Evolutionary conservation across 2,329 filamentous ascomycete genomes (phyloP).

Genomic region (Claviceps pazoutovae): DNA sequence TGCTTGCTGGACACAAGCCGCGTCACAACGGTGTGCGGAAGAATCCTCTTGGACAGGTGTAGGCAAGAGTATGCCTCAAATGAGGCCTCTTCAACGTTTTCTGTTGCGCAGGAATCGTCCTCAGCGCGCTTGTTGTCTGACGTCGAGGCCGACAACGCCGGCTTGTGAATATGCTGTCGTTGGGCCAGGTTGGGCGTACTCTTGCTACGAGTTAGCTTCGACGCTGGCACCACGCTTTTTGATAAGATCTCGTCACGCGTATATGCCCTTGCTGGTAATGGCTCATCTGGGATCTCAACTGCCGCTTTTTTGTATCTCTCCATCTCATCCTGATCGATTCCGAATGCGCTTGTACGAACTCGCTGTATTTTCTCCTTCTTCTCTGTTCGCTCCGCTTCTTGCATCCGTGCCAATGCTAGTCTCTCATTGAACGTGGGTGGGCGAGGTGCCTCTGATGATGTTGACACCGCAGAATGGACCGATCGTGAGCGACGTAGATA

Average conservation of each 20-base stretch:
- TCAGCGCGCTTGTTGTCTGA: neutral
- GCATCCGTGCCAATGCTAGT: constrained; percentile 53
- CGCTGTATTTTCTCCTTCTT: constrained; percentile 38
- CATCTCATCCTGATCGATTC: constrained; percentile 43
- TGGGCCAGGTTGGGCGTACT: constrained; percentile 22
- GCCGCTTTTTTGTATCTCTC: constrained; percentile 45
- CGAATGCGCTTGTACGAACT: constrained; percentile 41
- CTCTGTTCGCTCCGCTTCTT: constrained; percentile 38
- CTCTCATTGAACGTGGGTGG: constrained; percentile 68
- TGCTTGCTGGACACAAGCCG: constrained; percentile 69
- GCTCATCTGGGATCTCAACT: constrained; percentile 36
- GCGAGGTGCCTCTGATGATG: constrained; percentile 19
- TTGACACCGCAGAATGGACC: constrained; percentile 15
- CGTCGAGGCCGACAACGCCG: constrained; percentile 2
- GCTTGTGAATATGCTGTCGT: constrained; percentile 9
- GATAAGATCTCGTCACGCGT: constrained; percentile 49
- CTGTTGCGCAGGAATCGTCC: constrained; percentile 9
- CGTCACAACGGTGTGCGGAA: constrained; percentile 68
- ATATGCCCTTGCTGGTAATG: constrained; percentile 36
- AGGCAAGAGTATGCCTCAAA: constrained; percentile 81
- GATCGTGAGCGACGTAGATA: constrained; percentile 33
- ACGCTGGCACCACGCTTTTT: constrained; percentile 7
- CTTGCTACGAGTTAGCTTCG: constrained; percentile 28
- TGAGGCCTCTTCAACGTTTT: constrained; percentile 25
- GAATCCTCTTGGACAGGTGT: constrained; percentile 68